phyloP scores from a whole-genome alignment of 2,329 filamentous ascomycete species.

The Alternaria burnsii region DNA sequence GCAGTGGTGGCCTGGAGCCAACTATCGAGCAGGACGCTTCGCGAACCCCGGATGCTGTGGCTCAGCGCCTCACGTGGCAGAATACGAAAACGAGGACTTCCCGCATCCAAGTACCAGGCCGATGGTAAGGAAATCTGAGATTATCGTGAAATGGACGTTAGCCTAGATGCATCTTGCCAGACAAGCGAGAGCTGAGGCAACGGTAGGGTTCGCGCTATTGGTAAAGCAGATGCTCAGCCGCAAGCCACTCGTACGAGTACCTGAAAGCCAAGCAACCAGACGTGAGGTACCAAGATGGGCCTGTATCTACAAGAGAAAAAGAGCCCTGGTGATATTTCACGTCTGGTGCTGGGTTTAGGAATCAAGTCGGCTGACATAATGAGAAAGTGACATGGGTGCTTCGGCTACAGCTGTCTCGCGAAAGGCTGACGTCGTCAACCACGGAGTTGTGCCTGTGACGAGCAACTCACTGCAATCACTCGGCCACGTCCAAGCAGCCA shows the following conservation, averaged over 20 bases:
- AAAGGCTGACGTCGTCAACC: conserved; percentile 23
- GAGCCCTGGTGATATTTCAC: not conserved
- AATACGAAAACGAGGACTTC: conserved; percentile 1
- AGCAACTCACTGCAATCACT: conserved; percentile 2
- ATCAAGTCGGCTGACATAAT: conserved; percentile 6
- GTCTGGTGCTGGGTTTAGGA: not conserved
- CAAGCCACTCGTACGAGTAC: conserved; percentile 1
- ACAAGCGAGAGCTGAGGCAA: conserved; percentile 10
- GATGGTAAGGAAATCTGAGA: conserved; percentile 4
- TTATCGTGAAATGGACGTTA: conserved; percentile 3
- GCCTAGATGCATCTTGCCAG: conserved; percentile 4
- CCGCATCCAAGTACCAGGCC: conserved; percentile 7
- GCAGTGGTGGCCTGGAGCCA: not conserved
- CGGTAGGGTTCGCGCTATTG: not conserved
- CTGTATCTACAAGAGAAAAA: not conserved
- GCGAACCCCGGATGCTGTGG: not conserved
- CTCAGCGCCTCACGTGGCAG: conserved; percentile 8
- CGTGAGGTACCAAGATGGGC: not conserved
- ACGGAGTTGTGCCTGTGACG: conserved; percentile 6
- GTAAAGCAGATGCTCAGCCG: conserved; percentile 1
- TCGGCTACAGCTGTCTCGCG: conserved; percentile 8
- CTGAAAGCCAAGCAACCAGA: not conserved
- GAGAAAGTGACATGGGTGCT: conserved; percentile 5
- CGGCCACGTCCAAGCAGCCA: not conserved
- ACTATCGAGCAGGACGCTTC: not conserved